Evolutionary conservation across 2,329 filamentous ascomycete species (phyloP).

Genomic region (Trichoderma asperellum): DNA sequence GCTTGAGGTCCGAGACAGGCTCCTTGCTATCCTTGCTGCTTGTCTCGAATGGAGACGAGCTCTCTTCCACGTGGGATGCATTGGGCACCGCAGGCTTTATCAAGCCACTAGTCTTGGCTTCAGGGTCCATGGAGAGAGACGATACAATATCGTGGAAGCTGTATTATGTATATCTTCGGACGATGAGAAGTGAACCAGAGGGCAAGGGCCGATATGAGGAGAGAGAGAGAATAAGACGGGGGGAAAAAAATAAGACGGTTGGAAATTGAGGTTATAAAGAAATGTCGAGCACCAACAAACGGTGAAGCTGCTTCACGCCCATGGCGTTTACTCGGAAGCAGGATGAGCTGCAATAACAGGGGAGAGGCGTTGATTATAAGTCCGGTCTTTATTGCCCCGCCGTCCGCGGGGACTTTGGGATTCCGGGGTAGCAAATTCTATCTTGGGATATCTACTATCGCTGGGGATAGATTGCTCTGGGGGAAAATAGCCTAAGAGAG

Average conservation of each 20-base stretch:
- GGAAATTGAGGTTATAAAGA: not conserved
- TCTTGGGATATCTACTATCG: not conserved
- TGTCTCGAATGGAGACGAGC: constrained; percentile 1
- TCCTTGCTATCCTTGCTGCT: constrained; percentile 22
- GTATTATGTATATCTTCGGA: not conserved
- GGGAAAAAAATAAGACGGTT: not conserved
- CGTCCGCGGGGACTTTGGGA: constrained; percentile 12
- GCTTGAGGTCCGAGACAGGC: constrained; percentile 8
- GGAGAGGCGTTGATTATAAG: constrained; percentile 9
- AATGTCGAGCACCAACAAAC: constrained; percentile 2
- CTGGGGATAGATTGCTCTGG: not conserved
- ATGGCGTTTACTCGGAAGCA: constrained; percentile 4
- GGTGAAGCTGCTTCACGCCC: constrained; percentile 13
- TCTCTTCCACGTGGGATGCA: constrained; percentile 19
- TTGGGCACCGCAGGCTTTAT: not conserved
- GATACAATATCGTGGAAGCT: not conserved
- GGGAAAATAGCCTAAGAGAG: not conserved
- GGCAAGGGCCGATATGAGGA: not conserved
- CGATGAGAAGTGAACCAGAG: not conserved
- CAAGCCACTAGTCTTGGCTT: not conserved
- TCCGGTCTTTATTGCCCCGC: constrained; percentile 19
- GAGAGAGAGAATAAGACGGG: not conserved
- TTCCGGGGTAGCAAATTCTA: constrained; percentile 18
- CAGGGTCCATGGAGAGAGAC: not conserved
- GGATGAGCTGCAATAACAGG: not conserved